A percentile compares a stretch with the other conserved stretches of the same genome.
Evolutionary conservation across 2,329 filamentous ascomycete species (phyloP).

Genomic region (Scleromitrula shiraiana): DNA sequence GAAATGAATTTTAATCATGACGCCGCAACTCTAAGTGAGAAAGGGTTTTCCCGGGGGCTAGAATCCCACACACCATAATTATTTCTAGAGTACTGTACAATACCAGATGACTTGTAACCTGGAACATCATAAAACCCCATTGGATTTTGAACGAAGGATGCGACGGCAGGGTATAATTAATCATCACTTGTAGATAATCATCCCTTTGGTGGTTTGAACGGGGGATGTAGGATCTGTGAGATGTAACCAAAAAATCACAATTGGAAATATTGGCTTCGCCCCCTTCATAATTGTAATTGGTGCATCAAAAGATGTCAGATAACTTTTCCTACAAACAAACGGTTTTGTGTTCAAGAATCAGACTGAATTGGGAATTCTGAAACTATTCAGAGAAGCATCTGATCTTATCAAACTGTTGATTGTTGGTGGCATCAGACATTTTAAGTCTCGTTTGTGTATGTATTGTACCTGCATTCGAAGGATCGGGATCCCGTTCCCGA

Average conservation of each 20-base stretch:
- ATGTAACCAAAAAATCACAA: constrained; percentile 6
- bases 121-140: neutral
- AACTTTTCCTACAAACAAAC: no score
- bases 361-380: neutral
- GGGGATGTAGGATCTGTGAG: constrained; percentile 8
- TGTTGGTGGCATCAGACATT: neutral
- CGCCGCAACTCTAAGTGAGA: constrained; percentile 1
- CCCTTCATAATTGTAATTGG: neutral
- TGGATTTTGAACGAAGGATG: constrained; percentile 7
- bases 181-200: neutral
- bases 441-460: neutral
- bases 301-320: neutral
- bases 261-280: constrained; percentile 5
- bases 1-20: neutral
- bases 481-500: constrained; percentile 1
- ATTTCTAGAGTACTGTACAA: neutral
- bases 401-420: neutral
- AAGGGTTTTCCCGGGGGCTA: neutral
- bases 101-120: neutral
- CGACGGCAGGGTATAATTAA: neutral
- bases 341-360: neutral
- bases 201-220: neutral
- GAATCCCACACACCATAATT: constrained; percentile 5
- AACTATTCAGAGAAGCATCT: constrained; percentile 5
- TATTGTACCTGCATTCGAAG: constrained; percentile 8